These are phyloP conservation scores for Lasiosphaeria miniovina DNA, from an alignment of 495 filamentous ascomycete species.

Conservation along the genomic window DNA sequence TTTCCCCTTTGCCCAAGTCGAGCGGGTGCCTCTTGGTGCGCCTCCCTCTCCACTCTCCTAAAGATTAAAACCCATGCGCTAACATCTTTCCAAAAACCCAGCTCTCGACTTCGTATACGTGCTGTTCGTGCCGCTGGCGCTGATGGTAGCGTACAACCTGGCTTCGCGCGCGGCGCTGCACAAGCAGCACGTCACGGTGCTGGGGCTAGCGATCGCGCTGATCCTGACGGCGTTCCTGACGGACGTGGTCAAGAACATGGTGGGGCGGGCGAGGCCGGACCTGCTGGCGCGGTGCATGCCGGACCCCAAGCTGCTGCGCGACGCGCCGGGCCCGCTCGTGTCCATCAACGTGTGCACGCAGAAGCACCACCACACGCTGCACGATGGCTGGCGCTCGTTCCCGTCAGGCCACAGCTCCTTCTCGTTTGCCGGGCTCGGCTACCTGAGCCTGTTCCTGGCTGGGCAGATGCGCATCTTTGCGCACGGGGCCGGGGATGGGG, in stretches of 20 bases:
- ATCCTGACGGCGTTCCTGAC: slow-evolving; percentile 80
- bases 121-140: slow-evolving; percentile 62
- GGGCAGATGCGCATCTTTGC: slow-evolving; percentile 78
- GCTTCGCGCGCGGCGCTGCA: slow-evolving; percentile 60
- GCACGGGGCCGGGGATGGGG: slow-evolving; percentile 46
- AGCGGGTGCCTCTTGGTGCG: slow-evolving; percentile 78
- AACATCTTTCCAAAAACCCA: slow-evolving; percentile 24
- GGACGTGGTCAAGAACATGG: slow-evolving; percentile 87
- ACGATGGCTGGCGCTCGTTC: slow-evolving; percentile 93
- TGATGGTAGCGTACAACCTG: slow-evolving; percentile 64
- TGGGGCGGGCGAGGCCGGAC: slow-evolving; percentile 88
- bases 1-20: slow-evolving; percentile 79
- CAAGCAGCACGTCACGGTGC: slow-evolving; percentile 80
- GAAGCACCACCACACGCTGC: slow-evolving; percentile 67
- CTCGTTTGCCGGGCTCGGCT: slow-evolving; percentile 82
- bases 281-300: slow-evolving; percentile 86
- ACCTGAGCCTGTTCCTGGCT: slow-evolving; percentile 71
- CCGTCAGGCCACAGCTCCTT: slow-evolving; percentile 87
- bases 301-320: slow-evolving; percentile 54
- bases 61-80: not conserved
- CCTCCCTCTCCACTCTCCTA: slow-evolving; percentile 12
- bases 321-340: slow-evolving; percentile 55
- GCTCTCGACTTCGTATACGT: slow-evolving; percentile 75
- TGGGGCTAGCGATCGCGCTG: slow-evolving; percentile 74
- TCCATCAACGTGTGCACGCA: slow-evolving; percentile 78